phyloP scores from a whole-genome alignment of 257 asterid species.

The Apocynum venetum region DNA sequence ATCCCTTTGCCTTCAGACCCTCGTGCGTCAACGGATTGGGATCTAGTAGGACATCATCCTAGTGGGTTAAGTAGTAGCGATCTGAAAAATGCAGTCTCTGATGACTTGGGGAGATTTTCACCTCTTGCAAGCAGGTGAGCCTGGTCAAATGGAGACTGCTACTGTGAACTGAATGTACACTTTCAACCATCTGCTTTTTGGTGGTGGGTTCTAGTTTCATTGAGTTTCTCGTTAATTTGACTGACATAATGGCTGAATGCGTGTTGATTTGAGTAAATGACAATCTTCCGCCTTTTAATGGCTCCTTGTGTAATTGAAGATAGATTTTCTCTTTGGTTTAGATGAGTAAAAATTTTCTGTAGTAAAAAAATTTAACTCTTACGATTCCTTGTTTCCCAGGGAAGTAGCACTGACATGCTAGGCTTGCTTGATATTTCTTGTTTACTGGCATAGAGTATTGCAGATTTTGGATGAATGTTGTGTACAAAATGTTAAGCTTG shows the following conservation, averaged over 20 bases:
- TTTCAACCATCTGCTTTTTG: conserved; percentile 42
- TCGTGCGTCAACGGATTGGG: conserved; percentile 53
- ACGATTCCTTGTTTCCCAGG: background rate
- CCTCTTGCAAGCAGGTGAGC: conserved; percentile 84
- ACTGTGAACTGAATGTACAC: conserved; percentile 52
- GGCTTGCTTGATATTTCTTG: background rate
- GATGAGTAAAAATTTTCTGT: background rate
- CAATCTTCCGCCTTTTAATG: background rate
- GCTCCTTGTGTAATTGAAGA: background rate
- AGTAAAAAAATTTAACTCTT: background rate
- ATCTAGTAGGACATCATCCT: conserved; percentile 51
- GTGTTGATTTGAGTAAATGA: conserved; percentile 1
- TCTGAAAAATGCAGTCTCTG: conserved; percentile 47
- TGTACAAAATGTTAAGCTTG: background rate
- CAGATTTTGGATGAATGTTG: background rate
- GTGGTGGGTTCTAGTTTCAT: conserved; percentile 47
- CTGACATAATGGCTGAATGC: background rate
- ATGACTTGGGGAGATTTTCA: conserved; percentile 59
- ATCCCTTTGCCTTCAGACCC: conserved; percentile 50
- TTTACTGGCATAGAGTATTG: background rate
- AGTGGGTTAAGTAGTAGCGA: conserved; percentile 37
- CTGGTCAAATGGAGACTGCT: conserved; percentile 48
- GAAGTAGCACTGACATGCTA: background rate
- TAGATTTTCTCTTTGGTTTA: background rate
- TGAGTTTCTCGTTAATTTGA: conserved; percentile 14